Evolutionary conservation across 2,329 filamentous ascomycete genomes (phyloP), one percentile per base, ranked within the genome.

Genomic region (Fusarium sp.): DNA sequence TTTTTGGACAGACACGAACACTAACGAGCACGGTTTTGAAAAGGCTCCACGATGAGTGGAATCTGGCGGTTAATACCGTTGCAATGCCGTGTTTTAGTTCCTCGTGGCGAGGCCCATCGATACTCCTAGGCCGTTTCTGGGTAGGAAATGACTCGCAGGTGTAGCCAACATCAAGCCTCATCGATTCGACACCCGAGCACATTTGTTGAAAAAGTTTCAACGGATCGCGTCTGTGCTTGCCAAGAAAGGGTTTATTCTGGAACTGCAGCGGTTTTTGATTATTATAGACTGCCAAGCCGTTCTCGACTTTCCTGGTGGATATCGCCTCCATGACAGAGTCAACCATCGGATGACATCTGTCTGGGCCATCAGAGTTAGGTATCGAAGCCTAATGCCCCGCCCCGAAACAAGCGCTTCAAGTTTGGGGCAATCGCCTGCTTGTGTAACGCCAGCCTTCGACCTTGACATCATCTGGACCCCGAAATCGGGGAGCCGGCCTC

Each of bases 401-500:
- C 18, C 41, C 25, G 25, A 32, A 58, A 64, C 43, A 35, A 45
- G 50, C 48, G 35, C 18, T 18, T 37, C 27, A 25, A 57, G n/a
- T 7, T 64, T 13, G 30, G 58, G 58, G 43, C 48, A 18, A 30
- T 18, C 37, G 13, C 43, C 16, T 16, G 14, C 27, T 52, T 63
- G 67, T 64, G 67, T 63, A 65, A 69, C 52, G 23, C 41, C n/a
- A 37, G 9, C 54, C 54, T 37, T 39, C 35, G 20, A 23, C 34
- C 32, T 72, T 71, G 59, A 41, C 58, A 72, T 71, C 57, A 67
- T 34, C 62, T 9, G 30, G 27, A 11, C 30, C 57, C 39, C 13
- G 6, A 32, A 43, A 48, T 27, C 25, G 35, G 67, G 48, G 20
- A 41, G 8, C 35, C 59, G 50, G 37, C 54, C 14, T 54, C 18